Base-by-base conservation (phyloP, 768 basidiomycete species). In the Cystofilobasidium ferigula region DNA sequence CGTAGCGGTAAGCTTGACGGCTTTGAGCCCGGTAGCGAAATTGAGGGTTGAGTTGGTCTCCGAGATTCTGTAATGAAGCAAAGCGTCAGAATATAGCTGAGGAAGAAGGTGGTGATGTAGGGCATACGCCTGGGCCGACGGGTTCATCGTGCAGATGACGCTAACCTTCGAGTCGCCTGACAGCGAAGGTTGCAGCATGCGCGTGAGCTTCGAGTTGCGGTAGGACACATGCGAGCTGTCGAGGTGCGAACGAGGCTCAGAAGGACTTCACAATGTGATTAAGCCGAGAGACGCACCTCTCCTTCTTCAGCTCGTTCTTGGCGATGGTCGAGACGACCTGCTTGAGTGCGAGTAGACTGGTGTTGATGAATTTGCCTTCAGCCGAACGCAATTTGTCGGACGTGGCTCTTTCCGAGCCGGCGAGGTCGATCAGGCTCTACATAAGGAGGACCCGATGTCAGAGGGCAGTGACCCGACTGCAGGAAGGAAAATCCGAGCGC, bases 331-430 rank as follows among this genome's bases (percentile, higher is more conserved):
- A 57, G 22, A 68, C 62, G 28, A 68, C 67, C 38, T 62, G 54
- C 48, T 68, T 45, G 22, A 54, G 68, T 4, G 36, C 61, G 40
- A 62, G 58, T 24, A 61, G 16, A 47, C 24, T 54, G 67, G 78
- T 80, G 72, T 99, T 99, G 77, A 98, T 99, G 73, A 92, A 94
- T 73, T 88, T 89, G 16, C 94, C 95, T 75, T 99, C 95, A 53
- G 87, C 82, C n/a, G 91, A 91, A 53, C 95, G 80, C 65, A 97
- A 92, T 74, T 93, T 94, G 75, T 93, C 90, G 0, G 87, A 88
- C 0, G 93, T 97, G 0, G 93, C 94, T 74, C 86, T 90, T 74
- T 99, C 95, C 0, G 91, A 94, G 4, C 95, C 95, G 58, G 95
- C 95, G 14, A 99, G 80, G 80, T 99, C 92, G 66, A 95, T 95